phyloP scores from a whole-genome alignment of 805 yeast genomes.

The Maudiozyma pseudohumilis region DNA sequence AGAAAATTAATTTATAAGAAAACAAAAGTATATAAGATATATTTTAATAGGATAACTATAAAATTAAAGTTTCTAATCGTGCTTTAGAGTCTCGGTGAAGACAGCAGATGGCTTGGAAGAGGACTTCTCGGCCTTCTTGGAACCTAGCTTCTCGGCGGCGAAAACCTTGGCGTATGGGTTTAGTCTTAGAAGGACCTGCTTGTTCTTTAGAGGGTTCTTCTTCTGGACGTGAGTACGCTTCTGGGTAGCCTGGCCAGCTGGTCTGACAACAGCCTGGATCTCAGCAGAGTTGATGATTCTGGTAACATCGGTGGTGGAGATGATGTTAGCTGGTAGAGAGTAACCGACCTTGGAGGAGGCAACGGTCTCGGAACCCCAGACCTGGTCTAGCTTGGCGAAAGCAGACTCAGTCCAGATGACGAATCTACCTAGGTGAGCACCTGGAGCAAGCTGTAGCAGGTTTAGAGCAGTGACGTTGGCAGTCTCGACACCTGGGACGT shows the following conservation, averaged over 20 bases:
- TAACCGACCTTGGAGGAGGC: constrained; percentile 78
- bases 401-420: constrained; percentile 99
- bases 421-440: constrained; percentile 99
- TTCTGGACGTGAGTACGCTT: constrained; percentile 92
- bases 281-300: constrained; percentile 98
- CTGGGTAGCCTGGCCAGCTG: constrained; percentile 89
- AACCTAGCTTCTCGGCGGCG: constrained; percentile 83
- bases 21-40: constrained; percentile 1
- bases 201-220: constrained; percentile 99
- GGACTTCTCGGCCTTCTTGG: constrained; percentile 60
- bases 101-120: constrained; percentile 63
- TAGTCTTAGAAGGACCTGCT: constrained; percentile 93
- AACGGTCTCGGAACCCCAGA: constrained; percentile 91
- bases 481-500: constrained; percentile 99
- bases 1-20: neutral
- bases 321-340: constrained; percentile 89
- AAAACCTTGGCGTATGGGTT: constrained; percentile 99
- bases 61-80: constrained; percentile 33
- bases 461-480: constrained; percentile 85
- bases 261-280: constrained; percentile 93
- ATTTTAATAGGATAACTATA: neutral
- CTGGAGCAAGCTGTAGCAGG: constrained; percentile 98
- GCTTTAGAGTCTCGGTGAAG: constrained; percentile 58
- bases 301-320: constrained; percentile 91
- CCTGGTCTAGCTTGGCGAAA: constrained; percentile 89